Evolutionary conservation across 768 basidiomycete species (phyloP), one percentile per base, ranked within the genome.

Genomic region (Suillus plorans): DNA sequence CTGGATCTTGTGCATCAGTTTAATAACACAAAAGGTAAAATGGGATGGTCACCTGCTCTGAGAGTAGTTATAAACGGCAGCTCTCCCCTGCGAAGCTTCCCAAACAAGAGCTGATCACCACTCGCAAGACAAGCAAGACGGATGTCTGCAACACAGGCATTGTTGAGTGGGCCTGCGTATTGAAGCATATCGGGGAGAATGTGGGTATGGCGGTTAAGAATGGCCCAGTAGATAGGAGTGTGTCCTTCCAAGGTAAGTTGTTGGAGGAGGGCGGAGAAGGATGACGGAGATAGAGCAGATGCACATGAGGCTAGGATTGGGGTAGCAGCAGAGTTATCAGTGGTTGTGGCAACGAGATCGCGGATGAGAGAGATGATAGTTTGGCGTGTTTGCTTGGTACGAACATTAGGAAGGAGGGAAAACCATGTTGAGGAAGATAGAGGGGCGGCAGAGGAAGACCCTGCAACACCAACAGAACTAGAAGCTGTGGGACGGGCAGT

Each of bases 191-290:
- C 81, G 22, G 86, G 73, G 5, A 90, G 67, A 28, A 84, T 71
- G 34, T 77, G 72, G 16, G 71, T 55, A 4, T 66, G 63, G 3
- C 82, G 83, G 63, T 89, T 89, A 28, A 91, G 76, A 67, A 91
- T 85, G 0, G 86, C 86, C 91, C 91, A 92, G 70, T 91, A 91
- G 3, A 92, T 67, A 0, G 89, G 86, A 0, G 86, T 86, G 69
- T 87, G 89, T 0, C 78, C 79, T 68, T 91, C 90, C 44, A 91
- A 85, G 10, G 79, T 85, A 36, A 75, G 81, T 53, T 90, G 86
- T 69, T 90, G 90, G 0, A 92, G 76, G 10, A 92, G 69, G 0
- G 78, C 64, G 0, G 86, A 80, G 44, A 91, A 77, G 14, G 57
- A 58, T 10, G 37, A 20, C 4, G 57, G 57, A 41, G 39, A 5